A percentile compares a stretch with the other conserved stretches of the same genome.
Evolutionary conservation across 2,329 filamentous ascomycete species (phyloP).

Genomic region (Harringtonia aguacate): DNA sequence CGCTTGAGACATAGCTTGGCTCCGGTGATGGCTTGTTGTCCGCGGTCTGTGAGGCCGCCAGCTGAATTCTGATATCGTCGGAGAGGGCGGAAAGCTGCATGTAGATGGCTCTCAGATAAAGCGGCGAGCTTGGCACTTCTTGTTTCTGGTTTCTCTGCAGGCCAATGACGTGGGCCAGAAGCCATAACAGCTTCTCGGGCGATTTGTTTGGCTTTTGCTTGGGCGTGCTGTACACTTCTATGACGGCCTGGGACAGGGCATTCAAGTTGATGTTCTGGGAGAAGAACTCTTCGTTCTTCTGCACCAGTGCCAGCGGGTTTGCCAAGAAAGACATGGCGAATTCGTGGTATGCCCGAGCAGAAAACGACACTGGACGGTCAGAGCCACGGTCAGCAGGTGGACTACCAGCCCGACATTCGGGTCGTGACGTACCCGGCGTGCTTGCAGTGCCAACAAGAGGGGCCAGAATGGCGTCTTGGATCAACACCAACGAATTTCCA

Average conservation of each 20-base stretch:
- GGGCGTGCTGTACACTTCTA: slow-evolving; percentile 20
- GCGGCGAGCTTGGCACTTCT: slow-evolving; percentile 22
- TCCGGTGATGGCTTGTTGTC: slow-evolving; percentile 19
- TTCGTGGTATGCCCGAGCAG: slow-evolving; percentile 19
- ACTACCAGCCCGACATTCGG: too few species aligned
- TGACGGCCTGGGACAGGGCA: slow-evolving; percentile 30
- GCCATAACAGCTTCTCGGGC: slow-evolving; percentile 43
- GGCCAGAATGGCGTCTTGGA: slow-evolving; percentile 11
- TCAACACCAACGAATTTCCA: slow-evolving; percentile 1
- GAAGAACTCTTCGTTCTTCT: slow-evolving; percentile 26
- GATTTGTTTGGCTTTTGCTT: slow-evolving; percentile 14
- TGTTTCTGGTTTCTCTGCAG: slow-evolving; percentile 31
- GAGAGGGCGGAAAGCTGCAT: slow-evolving; percentile 41
- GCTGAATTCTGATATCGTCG: slow-evolving; percentile 36
- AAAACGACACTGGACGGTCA: background rate
- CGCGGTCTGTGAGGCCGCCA: slow-evolving; percentile 17
- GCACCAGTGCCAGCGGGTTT: slow-evolving; percentile 26
- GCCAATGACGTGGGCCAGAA: slow-evolving; percentile 57
- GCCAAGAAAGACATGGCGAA: slow-evolving; percentile 29
- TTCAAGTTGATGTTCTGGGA: slow-evolving; percentile 26
- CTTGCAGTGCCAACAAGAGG: background rate
- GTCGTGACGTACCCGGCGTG: background rate
- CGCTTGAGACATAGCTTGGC: slow-evolving; percentile 48
- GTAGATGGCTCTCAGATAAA: slow-evolving; percentile 41
- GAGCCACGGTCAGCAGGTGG: background rate